These are phyloP conservation scores for Picea sitchensis DNA, from an alignment of 75 land plant species.

Conservation along the genomic window DNA sequence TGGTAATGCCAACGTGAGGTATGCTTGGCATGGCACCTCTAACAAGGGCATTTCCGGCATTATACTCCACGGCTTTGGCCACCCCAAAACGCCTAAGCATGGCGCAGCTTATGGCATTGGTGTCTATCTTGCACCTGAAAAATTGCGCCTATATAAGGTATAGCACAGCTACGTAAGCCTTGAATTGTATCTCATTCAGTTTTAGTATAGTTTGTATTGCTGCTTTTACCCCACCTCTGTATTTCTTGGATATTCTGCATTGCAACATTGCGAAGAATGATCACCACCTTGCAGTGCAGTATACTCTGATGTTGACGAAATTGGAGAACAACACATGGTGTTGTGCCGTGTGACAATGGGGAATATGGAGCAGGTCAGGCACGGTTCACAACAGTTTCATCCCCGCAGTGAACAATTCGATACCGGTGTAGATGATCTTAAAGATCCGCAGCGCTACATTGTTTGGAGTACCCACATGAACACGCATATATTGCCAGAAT, in stretches of 20 bases:
- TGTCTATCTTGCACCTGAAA: conserved; percentile 15
- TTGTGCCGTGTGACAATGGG: conserved; percentile 53
- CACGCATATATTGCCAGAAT: conserved; percentile 53
- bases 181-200: too few species aligned
- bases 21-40: conserved; percentile 19
- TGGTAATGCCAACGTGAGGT: conserved; percentile 11
- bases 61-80: conserved; percentile 17
- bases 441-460: conserved; percentile 34
- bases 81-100: neutral
- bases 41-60: neutral
- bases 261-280: too few species aligned
- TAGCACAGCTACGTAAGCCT: too few species aligned
- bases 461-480: conserved; percentile 57
- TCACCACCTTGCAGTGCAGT: too few species aligned
- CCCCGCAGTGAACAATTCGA: conserved; percentile 43
- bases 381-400: conserved; percentile 38
- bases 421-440: conserved; percentile 39
- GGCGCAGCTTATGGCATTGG: conserved; percentile 18
- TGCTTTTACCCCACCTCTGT: too few species aligned
- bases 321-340: conserved; percentile 55
- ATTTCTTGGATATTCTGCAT: too few species aligned
- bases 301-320: conserved; percentile 65
- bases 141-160: neutral
- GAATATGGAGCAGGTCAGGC: conserved; percentile 34
- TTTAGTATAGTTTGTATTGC: too few species aligned